Evolutionary conservation across 1,284 basidiomycete species (phyloP).

Genomic region (Trichosporon ovoides): DNA sequence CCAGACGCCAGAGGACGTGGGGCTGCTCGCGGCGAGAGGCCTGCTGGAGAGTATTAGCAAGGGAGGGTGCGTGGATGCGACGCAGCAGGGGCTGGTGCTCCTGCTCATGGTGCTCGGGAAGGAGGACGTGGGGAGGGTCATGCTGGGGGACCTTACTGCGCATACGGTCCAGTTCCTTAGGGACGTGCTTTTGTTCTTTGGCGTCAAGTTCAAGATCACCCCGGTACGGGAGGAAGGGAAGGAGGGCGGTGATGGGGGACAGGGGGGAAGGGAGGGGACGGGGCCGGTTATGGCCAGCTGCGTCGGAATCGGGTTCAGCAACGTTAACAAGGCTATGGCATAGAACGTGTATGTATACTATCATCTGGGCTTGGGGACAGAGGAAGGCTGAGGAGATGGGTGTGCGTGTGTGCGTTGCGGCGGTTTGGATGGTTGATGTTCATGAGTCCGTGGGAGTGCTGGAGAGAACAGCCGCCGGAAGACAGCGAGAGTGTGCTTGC

Average conservation of each 20-base stretch:
- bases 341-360: conserved; percentile 25
- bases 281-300: conserved; percentile 48
- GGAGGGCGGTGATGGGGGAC: conserved; percentile 8
- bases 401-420: too few relatives aligned
- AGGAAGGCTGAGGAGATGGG: too few relatives aligned
- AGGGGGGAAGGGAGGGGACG: too few relatives aligned
- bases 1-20: conserved; percentile 86
- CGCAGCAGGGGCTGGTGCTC: conserved; percentile 82
- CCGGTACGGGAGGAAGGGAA: conserved; percentile 20
- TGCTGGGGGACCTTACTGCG: conserved; percentile 73
- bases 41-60: conserved; percentile 72
- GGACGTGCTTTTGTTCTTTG: conserved; percentile 63
- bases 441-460: too few relatives aligned
- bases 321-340: too few relatives aligned
- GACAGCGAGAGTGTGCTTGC: too few relatives aligned
- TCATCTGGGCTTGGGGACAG: too few relatives aligned
- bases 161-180: conserved; percentile 83
- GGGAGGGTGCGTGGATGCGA: conserved; percentile 85
- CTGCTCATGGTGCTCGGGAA: conserved; percentile 91
- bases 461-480: too few relatives aligned
- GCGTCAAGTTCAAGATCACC: conserved; percentile 54
- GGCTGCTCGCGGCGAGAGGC: conserved; percentile 67
- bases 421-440: too few relatives aligned
- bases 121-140: conserved; percentile 87
- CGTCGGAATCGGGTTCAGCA: conserved; percentile 52